Conservation (phyloP, 345 rosid genomes). For the Rubroshorea leprosula region DNA sequence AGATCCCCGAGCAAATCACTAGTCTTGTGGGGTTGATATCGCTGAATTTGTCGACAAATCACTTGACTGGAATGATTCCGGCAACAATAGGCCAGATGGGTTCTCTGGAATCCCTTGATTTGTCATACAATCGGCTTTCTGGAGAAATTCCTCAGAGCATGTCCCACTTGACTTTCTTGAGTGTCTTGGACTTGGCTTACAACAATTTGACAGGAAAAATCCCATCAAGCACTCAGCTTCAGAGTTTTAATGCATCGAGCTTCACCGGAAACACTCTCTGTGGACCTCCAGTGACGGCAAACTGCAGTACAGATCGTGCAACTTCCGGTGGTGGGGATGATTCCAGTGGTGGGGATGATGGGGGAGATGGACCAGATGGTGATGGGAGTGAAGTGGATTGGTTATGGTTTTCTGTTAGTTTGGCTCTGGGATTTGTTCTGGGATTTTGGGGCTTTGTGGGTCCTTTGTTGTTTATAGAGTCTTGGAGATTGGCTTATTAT, state of each 20-base stretch:
- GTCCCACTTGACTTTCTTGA: constrained; percentile 10
- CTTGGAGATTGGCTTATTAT: constrained; percentile 9
- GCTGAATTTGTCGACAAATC: constrained; percentile 21
- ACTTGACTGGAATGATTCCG: constrained; percentile 15
- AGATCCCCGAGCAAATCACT: constrained; percentile 17
- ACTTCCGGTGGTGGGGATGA: background rate
- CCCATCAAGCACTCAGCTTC: constrained; percentile 21
- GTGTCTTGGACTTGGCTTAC: constrained; percentile 21
- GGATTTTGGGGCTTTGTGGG: constrained; percentile 6
- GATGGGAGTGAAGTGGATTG: background rate
- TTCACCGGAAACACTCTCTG: constrained; percentile 17
- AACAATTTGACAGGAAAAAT: constrained; percentile 17
- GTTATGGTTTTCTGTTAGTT: constrained; percentile 10
- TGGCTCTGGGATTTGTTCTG: constrained; percentile 8
- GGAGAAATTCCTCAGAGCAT: constrained; percentile 16
- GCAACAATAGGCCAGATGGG: constrained; percentile 16
- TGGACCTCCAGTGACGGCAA: constrained; percentile 15
- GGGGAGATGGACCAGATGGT: background rate
- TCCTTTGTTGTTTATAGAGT: background rate
- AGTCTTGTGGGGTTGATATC: constrained; percentile 17
- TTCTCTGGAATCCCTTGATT: constrained; percentile 14
- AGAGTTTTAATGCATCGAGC: constrained; percentile 14
- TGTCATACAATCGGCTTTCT: constrained; percentile 12
- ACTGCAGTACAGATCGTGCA: background rate
- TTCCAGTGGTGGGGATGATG: too few relatives aligned